Base-by-base conservation (phyloP, 352 stramenopile species). In the Phytopythium mirpurense region DNA sequence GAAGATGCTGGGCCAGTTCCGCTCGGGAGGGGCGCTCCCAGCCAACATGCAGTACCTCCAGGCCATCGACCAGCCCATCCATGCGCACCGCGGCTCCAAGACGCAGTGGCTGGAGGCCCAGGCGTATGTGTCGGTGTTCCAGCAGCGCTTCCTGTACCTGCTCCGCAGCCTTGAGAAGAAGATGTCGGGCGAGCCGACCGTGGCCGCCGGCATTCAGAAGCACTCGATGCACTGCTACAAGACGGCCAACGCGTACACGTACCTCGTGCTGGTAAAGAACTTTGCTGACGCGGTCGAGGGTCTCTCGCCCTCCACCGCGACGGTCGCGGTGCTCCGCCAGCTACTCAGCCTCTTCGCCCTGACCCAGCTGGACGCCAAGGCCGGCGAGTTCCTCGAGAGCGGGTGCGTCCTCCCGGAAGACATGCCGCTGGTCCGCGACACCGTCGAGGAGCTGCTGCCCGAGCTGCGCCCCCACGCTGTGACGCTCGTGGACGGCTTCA, bases 331-430 rank as follows among this genome's bases (percentile, higher is more conserved):
- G 19, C 56, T 92, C 49, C 68, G 70, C 9, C 53, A 76, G 36
- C 67, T 95, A 32, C 81, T 74, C 56, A 65, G 74, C 35, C 57
- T 96, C 9, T 93, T 94, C 55, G 82, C 73, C 26, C 68, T 96
- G 42, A 84, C 75, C 27, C 68, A 89, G 41, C 57, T 95, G 18
- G 82, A 95, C 63, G 45, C 47, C 0, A 63, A 76, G 23, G 75
- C 74, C 5, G 72, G 74, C 21, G 72, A 83, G 51, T 88, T 88
- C 58, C 84, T 88, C 59, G 70, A 86, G 56, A 74, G 74, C 31
- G 65, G 67, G n/a, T 72, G 65, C 21, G 63, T 88, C n/a, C 55
- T 65, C 14, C 64, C 63, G 21, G 56, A 27, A n/a, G 63, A 86
- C 8, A 70, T 92, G 51, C 26, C 62, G 21, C 43, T 65, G 23